Percentiles rank a stretch among this genome's conserved stretches.
These are phyloP conservation scores for Amoebophrya sp. DNA, from an alignment of 169 alveolate genomes.

Conservation along the genomic window DNA sequence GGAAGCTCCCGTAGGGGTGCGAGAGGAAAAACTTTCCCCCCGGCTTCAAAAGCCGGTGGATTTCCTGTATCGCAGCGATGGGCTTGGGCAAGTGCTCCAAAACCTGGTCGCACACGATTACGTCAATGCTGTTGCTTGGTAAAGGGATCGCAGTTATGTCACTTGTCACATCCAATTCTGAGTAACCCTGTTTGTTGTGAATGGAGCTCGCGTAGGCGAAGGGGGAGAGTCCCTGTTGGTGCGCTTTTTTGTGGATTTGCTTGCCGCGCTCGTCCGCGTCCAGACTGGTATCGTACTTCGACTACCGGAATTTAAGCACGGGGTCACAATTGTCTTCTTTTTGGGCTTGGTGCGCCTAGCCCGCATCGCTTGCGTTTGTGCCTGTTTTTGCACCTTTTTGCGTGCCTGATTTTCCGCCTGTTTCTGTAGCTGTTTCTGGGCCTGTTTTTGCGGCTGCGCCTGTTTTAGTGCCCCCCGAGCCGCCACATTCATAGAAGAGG, in stretches of 20 bases:
- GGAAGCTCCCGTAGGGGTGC: background rate
- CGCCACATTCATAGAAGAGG: too few species aligned
- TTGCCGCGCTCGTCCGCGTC: background rate
- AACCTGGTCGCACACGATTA: background rate
- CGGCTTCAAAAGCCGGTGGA: background rate
- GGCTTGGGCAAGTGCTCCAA: constrained; percentile 7
- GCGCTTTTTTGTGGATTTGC: background rate
- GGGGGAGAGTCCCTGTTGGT: background rate
- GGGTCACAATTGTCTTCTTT: too few species aligned
- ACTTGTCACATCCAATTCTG: background rate
- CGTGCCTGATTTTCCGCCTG: too few species aligned
- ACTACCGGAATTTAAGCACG: too few species aligned
- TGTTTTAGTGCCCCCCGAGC: too few species aligned
- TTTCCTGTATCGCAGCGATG: background rate
- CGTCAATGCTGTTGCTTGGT: background rate
- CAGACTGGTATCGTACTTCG: background rate
- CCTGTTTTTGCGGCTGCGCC: too few species aligned
- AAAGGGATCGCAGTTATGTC: background rate
- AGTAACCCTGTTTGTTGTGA: background rate
- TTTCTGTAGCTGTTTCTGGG: too few species aligned
- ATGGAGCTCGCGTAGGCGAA: background rate
- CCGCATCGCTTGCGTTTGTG: too few species aligned
- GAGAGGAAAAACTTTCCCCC: background rate
- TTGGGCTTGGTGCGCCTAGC: too few species aligned
- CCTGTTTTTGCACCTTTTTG: too few species aligned